Base-by-base conservation (phyloP, 371 early-diverging fungal species). In the Ordospora pajunii region DNA sequence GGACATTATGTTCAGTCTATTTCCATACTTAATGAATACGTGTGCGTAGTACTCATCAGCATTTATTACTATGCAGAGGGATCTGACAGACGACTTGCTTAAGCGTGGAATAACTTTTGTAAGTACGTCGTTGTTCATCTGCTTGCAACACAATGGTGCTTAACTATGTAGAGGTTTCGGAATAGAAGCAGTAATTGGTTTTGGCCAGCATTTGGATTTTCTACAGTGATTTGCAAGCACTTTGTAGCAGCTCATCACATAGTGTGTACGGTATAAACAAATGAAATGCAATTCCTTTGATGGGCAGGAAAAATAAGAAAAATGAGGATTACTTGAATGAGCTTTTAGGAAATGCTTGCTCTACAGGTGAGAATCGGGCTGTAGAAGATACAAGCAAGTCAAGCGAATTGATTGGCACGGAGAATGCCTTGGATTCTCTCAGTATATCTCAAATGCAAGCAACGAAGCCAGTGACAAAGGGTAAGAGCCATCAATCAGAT, bases 261-360 rank as follows among this genome's bases (percentile, higher is more conserved):
- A 58, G 32, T 58, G 27, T 58, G n/a, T 58, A 5, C 5, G 32
- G 32, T 32, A 32, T 58, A 58, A 58, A 17, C 37, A 58, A 37
- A 37, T 7, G 53, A 53, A 58, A 40, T n/a, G 14, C 3, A 58
- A 58, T 37, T 37, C 19, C 40, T 19, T 12, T 12, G 2, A 58
- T 58, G 58, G 58, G 58, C 32, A 58, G 32, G 37, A 58, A 58
- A 40, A 58, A 58, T 40, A 58, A 40, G 40, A 58, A 19, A 58
- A 40, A 58, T 14, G 58, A 37, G 6, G 58, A 58, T 37, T 58
- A 58, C 40, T 40, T 58, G 25, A 37, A 58, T 19, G 40, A 27
- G 14, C 37, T 58, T 14, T 17, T 58, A 37, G 58, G 58, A 10
- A n/a, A 27, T 1, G 37, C 32, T 32, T 32, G 32, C 32, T 32